phyloP scores from a whole-genome alignment of 1,284 basidiomycete genomes.

The Afroboletus lepidellus region DNA sequence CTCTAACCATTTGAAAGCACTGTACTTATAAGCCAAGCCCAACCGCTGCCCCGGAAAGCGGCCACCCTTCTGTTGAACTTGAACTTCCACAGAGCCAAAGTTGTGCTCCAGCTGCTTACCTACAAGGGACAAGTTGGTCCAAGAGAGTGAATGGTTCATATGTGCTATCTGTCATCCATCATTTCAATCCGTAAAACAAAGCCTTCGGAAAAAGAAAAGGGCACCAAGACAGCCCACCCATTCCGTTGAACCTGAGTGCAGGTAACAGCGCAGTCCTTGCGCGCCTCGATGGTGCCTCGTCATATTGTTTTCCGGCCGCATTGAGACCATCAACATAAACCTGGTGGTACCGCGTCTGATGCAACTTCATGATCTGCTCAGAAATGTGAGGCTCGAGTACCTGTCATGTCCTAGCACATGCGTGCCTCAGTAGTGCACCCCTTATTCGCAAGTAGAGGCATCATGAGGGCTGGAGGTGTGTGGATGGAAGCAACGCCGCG shows the following conservation, averaged over 20 bases:
- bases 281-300: conserved; percentile 64
- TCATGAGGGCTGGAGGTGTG: conserved; percentile 84
- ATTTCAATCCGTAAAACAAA: neutral
- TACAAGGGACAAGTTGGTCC: conserved; percentile 88
- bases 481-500: conserved; percentile 46
- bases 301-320: conserved; percentile 84
- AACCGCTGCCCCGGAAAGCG: conserved; percentile 94
- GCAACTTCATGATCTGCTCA: conserved; percentile 86
- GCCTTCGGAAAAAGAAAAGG: too few species aligned
- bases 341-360: conserved; percentile 96
- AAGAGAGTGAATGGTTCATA: conserved; percentile 94
- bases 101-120: conserved; percentile 66
- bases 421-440: conserved; percentile 61
- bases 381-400: conserved; percentile 77
- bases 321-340: conserved; percentile 91
- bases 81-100: conserved; percentile 84
- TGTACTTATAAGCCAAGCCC: conserved; percentile 87
- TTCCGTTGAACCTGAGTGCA: conserved; percentile 90
- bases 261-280: conserved; percentile 84
- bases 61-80: conserved; percentile 87
- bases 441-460: too few species aligned
- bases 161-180: conserved; percentile 51
- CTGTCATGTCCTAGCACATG: conserved; percentile 29
- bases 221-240: too few species aligned
- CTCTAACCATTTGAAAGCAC: neutral